Percentiles rank a stretch among this genome's conserved stretches.
Evolutionary conservation across 1,139 yeast genomes (phyloP).

Genomic region (Sporopachydermia cereana): DNA sequence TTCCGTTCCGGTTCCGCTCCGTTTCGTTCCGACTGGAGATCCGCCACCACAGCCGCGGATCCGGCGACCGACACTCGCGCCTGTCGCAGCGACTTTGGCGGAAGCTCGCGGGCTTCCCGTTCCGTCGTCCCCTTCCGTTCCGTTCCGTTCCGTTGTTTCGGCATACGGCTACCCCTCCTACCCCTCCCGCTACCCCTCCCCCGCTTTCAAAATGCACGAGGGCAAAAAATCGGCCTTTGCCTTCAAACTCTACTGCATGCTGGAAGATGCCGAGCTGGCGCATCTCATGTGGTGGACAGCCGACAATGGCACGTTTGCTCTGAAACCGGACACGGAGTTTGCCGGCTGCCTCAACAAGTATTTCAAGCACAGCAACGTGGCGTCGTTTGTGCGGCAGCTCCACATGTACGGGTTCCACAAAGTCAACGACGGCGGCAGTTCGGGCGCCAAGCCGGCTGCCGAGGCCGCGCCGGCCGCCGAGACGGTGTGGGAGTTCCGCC

Average conservation of each 20-base stretch:
- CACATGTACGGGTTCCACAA: conserved; percentile 77
- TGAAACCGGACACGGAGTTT: conserved; percentile 43
- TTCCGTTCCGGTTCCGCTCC: too few relatives aligned
- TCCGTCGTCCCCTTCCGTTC: too few relatives aligned
- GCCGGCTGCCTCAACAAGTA: conserved; percentile 46
- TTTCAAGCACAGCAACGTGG: conserved; percentile 69
- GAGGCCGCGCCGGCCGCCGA: conserved; percentile 13
- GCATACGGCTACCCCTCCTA: too few relatives aligned
- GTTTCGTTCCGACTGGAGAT: too few relatives aligned
- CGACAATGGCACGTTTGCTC: conserved; percentile 30
- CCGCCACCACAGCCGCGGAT: too few relatives aligned
- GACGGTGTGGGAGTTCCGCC: conserved; percentile 59
- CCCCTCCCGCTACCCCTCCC: too few relatives aligned
- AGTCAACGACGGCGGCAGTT: conserved; percentile 33
- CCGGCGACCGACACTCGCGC: too few relatives aligned
- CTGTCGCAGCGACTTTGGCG: too few relatives aligned
- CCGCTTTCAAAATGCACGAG: conserved; percentile 1
- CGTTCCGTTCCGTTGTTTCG: too few relatives aligned
- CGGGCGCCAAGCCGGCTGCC: not conserved
- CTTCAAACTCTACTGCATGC: conserved; percentile 24
- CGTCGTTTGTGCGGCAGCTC: conserved; percentile 66
- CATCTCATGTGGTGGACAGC: conserved; percentile 45
- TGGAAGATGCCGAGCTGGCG: conserved; percentile 39
- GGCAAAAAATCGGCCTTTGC: conserved; percentile 4
- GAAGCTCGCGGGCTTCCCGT: too few relatives aligned